Evolutionary conservation across 306 rosid species (phyloP).

Genomic region (Ochetophila trinervis): DNA sequence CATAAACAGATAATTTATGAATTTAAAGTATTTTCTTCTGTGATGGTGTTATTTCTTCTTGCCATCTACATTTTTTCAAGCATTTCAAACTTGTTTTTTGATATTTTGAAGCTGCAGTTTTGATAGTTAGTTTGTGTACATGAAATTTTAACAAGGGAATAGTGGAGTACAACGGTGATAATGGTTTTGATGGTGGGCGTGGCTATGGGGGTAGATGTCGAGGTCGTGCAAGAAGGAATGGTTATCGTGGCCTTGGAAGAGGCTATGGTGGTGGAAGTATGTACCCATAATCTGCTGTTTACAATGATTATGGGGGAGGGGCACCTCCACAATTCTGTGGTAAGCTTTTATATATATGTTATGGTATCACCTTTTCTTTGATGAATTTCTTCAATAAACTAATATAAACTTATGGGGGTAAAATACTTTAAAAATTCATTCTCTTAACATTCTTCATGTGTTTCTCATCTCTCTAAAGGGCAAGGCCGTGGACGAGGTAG

Average conservation of each 20-base stretch:
- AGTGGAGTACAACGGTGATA: constrained; percentile 27
- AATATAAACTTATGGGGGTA: background rate
- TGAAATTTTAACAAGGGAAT: constrained; percentile 21
- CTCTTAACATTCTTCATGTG: background rate
- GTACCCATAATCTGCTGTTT: constrained; percentile 12
- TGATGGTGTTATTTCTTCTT: background rate
- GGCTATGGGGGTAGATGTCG: constrained; percentile 27
- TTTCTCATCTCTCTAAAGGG: constrained; percentile 7
- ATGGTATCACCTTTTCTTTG: background rate
- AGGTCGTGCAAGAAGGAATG: constrained; percentile 18
- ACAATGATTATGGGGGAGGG: constrained; percentile 25
- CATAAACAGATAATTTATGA: no score
- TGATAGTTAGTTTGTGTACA: background rate
- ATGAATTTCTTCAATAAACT: background rate
- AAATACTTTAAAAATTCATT: background rate
- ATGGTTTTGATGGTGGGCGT: constrained; percentile 10
- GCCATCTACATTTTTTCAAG: background rate
- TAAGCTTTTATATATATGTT: constrained; percentile 1
- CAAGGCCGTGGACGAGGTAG: constrained; percentile 22
- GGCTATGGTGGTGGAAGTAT: constrained; percentile 21
- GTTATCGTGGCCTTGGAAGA: constrained; percentile 27
- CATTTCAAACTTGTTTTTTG: background rate
- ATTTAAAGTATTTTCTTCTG: background rate
- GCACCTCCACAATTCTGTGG: constrained; percentile 15
- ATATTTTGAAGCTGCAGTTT: background rate